Evolutionary conservation across 78 protist species (phyloP), one percentile per base, ranked within the genome.

Genomic region (Dictyostelium capitatum): DNA sequence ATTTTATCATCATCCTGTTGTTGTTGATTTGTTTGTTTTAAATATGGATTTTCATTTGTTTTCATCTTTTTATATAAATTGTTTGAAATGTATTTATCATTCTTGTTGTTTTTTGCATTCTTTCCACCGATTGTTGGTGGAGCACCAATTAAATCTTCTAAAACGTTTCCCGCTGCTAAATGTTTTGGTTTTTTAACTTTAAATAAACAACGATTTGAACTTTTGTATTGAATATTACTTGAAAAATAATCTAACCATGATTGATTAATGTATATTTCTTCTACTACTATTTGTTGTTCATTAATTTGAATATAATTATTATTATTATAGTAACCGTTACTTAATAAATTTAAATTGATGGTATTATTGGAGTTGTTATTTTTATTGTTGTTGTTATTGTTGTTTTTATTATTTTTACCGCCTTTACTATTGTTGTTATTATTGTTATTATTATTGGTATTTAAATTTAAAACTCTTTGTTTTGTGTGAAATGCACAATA

Each of bases 191-290:
- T 79, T 54, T 79, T 79, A 12, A 79, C 70, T 56, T 51, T 54
- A 64, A 87, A 87, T 14, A 64, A 47, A 64, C 79, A 77, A 47
- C 20, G 47, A 47, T 32, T 57, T 43, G 30, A 47, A 51, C 84
- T 77, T 62, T 30, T 70, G 6, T 15, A 25, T 32, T 77, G 67
- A 23, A 87, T 65, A 17, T 72, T 50, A 59, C 57, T 53, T 28
- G 93, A 51, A 57, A 87, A 87, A 50, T 87, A 87, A n/a, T 74
- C 80, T 11, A 87, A 77, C 91, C 91, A 83, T 23, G 79, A 23
- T 51, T 74, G 57, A 37, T 87, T 87, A n/a, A 87, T 50, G 30
- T 54, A 56, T 46, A 87, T 87, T 7, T 51, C 54, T 23, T 77
- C 65, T 1, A 41, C 20, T 17, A 41, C 20, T 12, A 28, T 28